phyloP scores from a whole-genome alignment of 306 rosid genomes.

The Quercus berberidifolia region DNA sequence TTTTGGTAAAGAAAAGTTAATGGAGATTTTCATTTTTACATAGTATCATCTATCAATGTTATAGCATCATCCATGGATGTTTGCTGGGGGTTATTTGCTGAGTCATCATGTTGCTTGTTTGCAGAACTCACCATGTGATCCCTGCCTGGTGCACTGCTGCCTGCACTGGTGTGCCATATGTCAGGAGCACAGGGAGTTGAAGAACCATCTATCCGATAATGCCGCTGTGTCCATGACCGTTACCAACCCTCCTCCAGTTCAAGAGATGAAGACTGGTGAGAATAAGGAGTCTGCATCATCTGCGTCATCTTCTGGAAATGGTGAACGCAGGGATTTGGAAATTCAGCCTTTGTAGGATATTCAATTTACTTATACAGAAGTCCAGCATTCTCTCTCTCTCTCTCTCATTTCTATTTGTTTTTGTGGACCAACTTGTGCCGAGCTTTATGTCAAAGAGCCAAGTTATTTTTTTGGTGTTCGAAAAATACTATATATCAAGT shows the following conservation, averaged over 20 bases:
- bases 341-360: slow-evolving; percentile 32
- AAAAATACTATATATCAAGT: background rate
- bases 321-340: slow-evolving; percentile 23
- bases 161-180: slow-evolving; percentile 58
- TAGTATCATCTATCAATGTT: background rate
- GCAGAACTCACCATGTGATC: slow-evolving; percentile 60
- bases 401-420: background rate
- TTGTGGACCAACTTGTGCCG: background rate
- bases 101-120: background rate
- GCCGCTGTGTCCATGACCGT: slow-evolving; percentile 24
- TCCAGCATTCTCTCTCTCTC: background rate
- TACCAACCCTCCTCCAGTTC: slow-evolving; percentile 41
- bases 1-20: background rate
- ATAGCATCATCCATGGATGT: background rate
- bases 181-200: slow-evolving; percentile 58
- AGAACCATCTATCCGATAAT: slow-evolving; percentile 39
- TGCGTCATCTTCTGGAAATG: slow-evolving; percentile 10
- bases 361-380: background rate
- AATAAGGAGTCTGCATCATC: slow-evolving; percentile 20
- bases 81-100: background rate
- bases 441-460: background rate
- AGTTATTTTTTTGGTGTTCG: background rate
- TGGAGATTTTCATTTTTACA: background rate
- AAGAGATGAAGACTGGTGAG: slow-evolving; percentile 43
- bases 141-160: slow-evolving; percentile 59